Evolutionary conservation across 768 basidiomycete species (phyloP), one percentile per base, ranked within the genome.

Genomic region (Leccinum sublutescens): DNA sequence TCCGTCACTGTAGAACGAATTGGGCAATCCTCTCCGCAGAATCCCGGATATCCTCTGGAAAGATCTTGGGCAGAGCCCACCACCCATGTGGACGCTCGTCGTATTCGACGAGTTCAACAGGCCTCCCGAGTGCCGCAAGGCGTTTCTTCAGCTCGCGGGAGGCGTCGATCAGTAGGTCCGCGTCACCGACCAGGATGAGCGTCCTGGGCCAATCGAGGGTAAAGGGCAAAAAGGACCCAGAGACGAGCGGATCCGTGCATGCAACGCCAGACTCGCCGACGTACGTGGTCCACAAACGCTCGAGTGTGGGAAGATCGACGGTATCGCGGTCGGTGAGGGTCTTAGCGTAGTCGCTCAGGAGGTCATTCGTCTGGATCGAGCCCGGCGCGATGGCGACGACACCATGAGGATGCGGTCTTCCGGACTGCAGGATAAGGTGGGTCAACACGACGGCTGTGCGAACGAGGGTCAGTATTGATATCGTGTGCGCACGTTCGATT

Each of bases 301-400:
- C 17, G 8, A 17, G 43, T 2, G 0, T 2, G 1, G 38, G 14
- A 8, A 38, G 0, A 23, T 36, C 17, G 11, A 62, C 2, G 10
- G 60, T 11, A 34, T 72, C 64, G 1, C 25, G 29, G 9, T 4
- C 45, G 1, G 3, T 19, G 5, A 54, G 48, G 17, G 51, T 38
- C 59, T 50, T 52, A 47, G 58, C 53, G 3, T 55, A 23, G 7
- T 61, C 59, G 47, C 57, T 56, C 17, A 33, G 1, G 15, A 1
- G 5, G 14, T 62, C 52, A 1, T 7, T 14, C 2, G 67, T 69
- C 9, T 38, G 60, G 7, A 54, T 50, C 7, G 60, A 17, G 2
- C 0, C 10, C 0, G 89, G 88, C 0, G 85, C 76, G 29, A 89
- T 76, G 21, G 86, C 74, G 27, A 83, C 74, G 61, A 91, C 72